phyloP scores from a whole-genome alignment of 257 asterid species.

The Gardenia jasminoides region DNA sequence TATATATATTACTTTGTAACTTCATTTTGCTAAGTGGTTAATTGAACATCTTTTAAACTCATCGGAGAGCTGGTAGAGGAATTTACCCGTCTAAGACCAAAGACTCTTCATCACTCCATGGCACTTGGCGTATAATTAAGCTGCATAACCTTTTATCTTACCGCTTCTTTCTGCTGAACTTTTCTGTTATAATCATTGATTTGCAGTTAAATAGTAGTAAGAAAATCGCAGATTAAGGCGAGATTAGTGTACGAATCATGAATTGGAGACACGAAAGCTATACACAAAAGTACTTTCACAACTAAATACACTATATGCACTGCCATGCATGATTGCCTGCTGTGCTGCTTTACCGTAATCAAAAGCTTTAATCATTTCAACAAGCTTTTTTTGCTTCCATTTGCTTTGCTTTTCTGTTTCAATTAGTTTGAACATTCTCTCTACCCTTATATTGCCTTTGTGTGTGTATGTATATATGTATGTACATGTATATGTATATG shows the following conservation, averaged over 20 bases:
- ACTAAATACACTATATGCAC: constrained; percentile 21
- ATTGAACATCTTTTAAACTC: too few relatives aligned
- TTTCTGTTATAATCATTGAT: constrained; percentile 11
- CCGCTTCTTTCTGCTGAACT: neutral
- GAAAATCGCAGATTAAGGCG: constrained; percentile 36
- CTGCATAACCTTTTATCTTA: neutral
- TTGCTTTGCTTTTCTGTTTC: neutral
- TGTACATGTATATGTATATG: too few relatives aligned
- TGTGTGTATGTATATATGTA: too few relatives aligned
- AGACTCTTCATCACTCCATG: too few relatives aligned
- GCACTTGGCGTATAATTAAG: neutral
- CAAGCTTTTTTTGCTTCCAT: constrained; percentile 15
- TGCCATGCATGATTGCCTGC: constrained; percentile 23
- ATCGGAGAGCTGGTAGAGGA: neutral
- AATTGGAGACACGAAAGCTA: constrained; percentile 12
- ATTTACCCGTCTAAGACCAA: neutral
- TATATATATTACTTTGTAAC: too few relatives aligned
- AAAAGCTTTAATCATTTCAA: constrained; percentile 45
- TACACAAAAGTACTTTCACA: neutral
- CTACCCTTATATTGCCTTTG: too few relatives aligned
- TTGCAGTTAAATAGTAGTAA: neutral
- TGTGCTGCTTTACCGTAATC: constrained; percentile 29
- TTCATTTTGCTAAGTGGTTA: too few relatives aligned
- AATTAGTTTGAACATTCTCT: neutral
- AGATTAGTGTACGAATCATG: constrained; percentile 36